A percentile compares a stretch with the other conserved stretches of the same genome.
Evolutionary conservation across 2,329 filamentous ascomycete genomes (phyloP).

Genomic region (Stagonosporopsis cucurbitacearum): DNA sequence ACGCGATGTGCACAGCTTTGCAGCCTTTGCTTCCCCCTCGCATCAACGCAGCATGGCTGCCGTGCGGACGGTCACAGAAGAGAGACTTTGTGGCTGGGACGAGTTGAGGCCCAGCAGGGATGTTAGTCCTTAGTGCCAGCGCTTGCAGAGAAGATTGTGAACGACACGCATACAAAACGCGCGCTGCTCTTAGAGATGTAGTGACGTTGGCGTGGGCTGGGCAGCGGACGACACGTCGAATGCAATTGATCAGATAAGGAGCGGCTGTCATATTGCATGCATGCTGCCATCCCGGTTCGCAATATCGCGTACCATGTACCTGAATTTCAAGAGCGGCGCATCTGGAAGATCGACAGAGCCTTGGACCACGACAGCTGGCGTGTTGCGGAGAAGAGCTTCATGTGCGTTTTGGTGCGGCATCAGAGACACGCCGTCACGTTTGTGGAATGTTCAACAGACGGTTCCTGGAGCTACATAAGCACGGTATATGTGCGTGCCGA

Average conservation of each 20-base stretch:
- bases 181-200: constrained; percentile 18
- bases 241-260: constrained; percentile 18
- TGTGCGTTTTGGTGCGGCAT: constrained; percentile 21
- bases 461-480: constrained; percentile 27
- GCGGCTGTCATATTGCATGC: constrained; percentile 22
- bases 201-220: constrained; percentile 21
- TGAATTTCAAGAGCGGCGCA: constrained; percentile 16
- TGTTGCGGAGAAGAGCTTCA: constrained; percentile 27
- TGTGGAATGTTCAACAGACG: constrained; percentile 25
- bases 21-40: constrained; percentile 23
- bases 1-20: constrained; percentile 8
- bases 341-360: constrained; percentile 39
- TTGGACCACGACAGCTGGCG: constrained; percentile 35
- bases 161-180: constrained; percentile 24
- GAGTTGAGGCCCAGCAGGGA: constrained; percentile 36
- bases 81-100: constrained; percentile 33
- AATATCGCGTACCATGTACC: constrained; percentile 9
- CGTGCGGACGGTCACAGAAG: constrained; percentile 22
- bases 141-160: constrained; percentile 37
- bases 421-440: constrained; percentile 25
- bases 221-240: constrained; percentile 21
- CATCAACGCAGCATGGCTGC: constrained; percentile 12
- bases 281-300: constrained; percentile 14
- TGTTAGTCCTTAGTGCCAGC: constrained; percentile 37
- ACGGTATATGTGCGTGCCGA: constrained; percentile 24